Conservation (phyloP, 2,329 filamentous ascomycete genomes). For the Epichloe coenophiala region DNA sequence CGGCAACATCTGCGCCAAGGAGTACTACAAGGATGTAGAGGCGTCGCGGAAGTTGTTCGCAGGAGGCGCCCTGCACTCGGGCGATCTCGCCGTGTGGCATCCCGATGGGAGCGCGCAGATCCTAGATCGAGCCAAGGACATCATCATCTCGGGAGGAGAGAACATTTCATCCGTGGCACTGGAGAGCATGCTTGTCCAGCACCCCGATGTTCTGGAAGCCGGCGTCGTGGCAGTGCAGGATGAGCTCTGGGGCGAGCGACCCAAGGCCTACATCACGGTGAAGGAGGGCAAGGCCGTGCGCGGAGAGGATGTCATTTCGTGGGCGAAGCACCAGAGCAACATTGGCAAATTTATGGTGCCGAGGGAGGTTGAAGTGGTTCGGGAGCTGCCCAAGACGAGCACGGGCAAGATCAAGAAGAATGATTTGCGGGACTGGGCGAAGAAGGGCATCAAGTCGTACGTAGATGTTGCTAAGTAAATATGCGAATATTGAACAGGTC, state of each 20-base stretch:
- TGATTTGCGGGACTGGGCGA: slow-evolving; percentile 71
- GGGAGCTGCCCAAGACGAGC: slow-evolving; percentile 87
- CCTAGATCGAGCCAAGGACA: slow-evolving; percentile 87
- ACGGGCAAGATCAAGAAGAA: slow-evolving; percentile 98
- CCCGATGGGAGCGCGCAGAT: slow-evolving; percentile 85
- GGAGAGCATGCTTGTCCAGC: slow-evolving; percentile 77
- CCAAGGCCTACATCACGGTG: slow-evolving; percentile 82
- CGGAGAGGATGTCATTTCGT: slow-evolving; percentile 59
- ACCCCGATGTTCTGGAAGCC: slow-evolving; percentile 80
- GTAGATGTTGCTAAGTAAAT: neutral
- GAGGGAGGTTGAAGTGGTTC: slow-evolving; percentile 60
- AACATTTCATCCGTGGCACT: slow-evolving; percentile 93
- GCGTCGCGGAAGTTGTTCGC: slow-evolving; percentile 79
- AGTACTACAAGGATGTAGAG: slow-evolving; percentile 80
- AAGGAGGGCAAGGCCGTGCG: slow-evolving; percentile 43
- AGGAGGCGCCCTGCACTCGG: slow-evolving; percentile 76
- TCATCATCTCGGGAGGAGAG: slow-evolving; percentile 94
- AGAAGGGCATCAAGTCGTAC: slow-evolving; percentile 12
- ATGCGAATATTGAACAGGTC: too few relatives aligned
- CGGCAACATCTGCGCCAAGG: slow-evolving; percentile 85
- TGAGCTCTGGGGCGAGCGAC: slow-evolving; percentile 88
- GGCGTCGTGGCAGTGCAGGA: slow-evolving; percentile 82
- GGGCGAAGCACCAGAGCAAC: slow-evolving; percentile 67
- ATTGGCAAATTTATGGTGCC: slow-evolving; percentile 89
- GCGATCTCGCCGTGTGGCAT: slow-evolving; percentile 89